A percentile compares a stretch with the other conserved stretches of the same genome.
Evolutionary conservation across 257 asterid species (phyloP).

Genomic region (Orobanche coerulescens): DNA sequence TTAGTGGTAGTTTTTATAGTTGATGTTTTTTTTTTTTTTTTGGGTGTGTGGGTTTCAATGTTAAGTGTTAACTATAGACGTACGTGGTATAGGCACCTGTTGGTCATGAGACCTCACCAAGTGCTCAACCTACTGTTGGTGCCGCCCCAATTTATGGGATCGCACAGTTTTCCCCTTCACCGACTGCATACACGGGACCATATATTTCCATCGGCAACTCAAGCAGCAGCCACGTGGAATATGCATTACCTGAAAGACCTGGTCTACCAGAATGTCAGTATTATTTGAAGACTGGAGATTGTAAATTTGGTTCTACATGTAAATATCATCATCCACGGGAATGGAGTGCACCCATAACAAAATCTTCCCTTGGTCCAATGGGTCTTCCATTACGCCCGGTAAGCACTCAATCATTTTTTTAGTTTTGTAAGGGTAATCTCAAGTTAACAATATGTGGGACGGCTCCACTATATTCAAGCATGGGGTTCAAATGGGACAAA

Average conservation of each 20-base stretch:
- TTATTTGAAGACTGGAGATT: conserved; percentile 65
- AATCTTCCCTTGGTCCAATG: conserved; percentile 44
- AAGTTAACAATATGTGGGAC: not conserved
- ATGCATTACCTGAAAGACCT: conserved; percentile 58
- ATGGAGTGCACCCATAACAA: conserved; percentile 39
- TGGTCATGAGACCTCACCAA: conserved; percentile 49
- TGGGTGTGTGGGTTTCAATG: not conserved
- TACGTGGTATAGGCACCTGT: conserved; percentile 43
- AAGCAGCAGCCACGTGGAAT: conserved; percentile 55
- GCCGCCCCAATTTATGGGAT: conserved; percentile 56
- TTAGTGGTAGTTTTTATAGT: not conserved
- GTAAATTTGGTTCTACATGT: conserved; percentile 71
- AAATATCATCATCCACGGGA: conserved; percentile 77
- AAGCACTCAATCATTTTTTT: conserved; percentile 21
- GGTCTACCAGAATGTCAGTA: conserved; percentile 65
- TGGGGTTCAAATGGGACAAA: no score
- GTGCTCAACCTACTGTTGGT: conserved; percentile 51
- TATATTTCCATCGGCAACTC: conserved; percentile 54
- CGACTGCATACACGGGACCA: conserved; percentile 61
- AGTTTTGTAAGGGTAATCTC: not conserved
- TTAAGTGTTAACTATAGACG: conserved; percentile 17
- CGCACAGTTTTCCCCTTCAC: conserved; percentile 64
- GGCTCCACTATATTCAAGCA: no score
- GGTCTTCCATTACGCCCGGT: conserved; percentile 77
- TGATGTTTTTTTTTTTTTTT: not conserved